Conservation (phyloP, 2,329 filamentous ascomycete species). For the Thermothelomyces thermophilus region DNA sequence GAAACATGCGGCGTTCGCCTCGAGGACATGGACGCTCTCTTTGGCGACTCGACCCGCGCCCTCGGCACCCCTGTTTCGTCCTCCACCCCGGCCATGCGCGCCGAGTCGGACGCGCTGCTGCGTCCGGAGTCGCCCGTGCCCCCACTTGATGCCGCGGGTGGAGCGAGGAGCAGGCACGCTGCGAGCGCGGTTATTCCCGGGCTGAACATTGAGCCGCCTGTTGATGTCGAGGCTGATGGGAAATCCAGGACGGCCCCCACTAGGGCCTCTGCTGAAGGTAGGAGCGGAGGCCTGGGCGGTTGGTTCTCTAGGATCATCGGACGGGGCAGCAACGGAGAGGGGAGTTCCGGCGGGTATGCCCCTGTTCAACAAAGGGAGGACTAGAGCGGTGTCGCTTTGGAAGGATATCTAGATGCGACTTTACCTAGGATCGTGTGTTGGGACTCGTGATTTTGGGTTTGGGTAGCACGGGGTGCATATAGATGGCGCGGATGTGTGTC, state of each 20-base stretch:
- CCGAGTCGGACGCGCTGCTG: slow-evolving; percentile 76
- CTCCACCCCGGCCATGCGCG: slow-evolving; percentile 69
- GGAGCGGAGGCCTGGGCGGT: slow-evolving; percentile 40
- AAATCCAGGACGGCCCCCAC: slow-evolving; percentile 33
- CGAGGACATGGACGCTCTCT: slow-evolving; percentile 93
- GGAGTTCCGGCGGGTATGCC: slow-evolving; percentile 33
- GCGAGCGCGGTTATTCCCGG: slow-evolving; percentile 67
- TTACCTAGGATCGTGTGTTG: neutral
- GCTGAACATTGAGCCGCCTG: slow-evolving; percentile 73
- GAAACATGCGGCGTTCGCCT: slow-evolving; percentile 92
- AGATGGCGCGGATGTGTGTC: slow-evolving; percentile 16
- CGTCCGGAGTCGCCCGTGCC: slow-evolving; percentile 71
- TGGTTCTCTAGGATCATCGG: slow-evolving; percentile 42
- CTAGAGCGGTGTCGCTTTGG: slow-evolving; percentile 17
- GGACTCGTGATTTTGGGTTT: neutral
- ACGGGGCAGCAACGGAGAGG: slow-evolving; percentile 32
- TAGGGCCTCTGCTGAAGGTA: slow-evolving; percentile 22
- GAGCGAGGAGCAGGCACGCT: slow-evolving; percentile 37
- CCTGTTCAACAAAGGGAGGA: slow-evolving; percentile 38
- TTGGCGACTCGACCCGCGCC: slow-evolving; percentile 84
- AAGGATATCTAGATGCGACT: neutral
- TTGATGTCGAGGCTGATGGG: slow-evolving; percentile 44
- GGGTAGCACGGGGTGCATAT: slow-evolving; percentile 15
- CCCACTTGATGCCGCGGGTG: slow-evolving; percentile 56
- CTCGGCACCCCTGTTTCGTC: slow-evolving; percentile 68